A percentile compares a stretch with the other conserved stretches of the same genome.
Evolutionary conservation across 129 eudicot species (phyloP).

Genomic region (Saposhnikovia divaricata): DNA sequence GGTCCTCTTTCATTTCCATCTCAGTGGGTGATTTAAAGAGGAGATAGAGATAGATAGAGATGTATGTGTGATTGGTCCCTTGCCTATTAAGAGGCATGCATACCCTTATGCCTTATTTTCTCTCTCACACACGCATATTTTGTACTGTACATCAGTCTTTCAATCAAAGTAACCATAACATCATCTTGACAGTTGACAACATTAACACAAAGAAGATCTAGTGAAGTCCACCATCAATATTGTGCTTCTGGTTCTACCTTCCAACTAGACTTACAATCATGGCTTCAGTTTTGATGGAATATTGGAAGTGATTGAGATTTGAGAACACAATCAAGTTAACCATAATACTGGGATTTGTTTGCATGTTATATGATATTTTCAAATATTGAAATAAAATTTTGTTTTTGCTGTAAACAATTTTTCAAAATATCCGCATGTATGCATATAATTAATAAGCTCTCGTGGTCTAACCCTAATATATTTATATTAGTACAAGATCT

Average conservation of each 20-base stretch:
- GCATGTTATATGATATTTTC: no score
- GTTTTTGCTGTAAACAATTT: no score
- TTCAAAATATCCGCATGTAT: no score
- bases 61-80: slow-evolving; percentile 26
- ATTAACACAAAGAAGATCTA: not conserved
- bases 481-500: no score
- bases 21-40: slow-evolving; percentile 14
- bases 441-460: no score
- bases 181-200: not conserved
- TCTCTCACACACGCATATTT: not conserved
- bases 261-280: not conserved
- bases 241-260: not conserved
- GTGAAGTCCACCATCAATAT: not conserved
- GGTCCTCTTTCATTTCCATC: slow-evolving; percentile 19
- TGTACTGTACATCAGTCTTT: not conserved
- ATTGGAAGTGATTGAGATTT: not conserved
- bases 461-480: no score
- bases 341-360: no score
- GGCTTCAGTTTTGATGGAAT: not conserved
- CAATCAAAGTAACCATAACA: slow-evolving; percentile 3
- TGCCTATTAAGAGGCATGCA: slow-evolving; percentile 4
- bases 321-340: no score
- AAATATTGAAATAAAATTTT: no score
- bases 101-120: not conserved
- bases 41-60: not conserved